phyloP scores from a whole-genome alignment of 208 protist genomes.

The Trypanosoma scelopori region DNA sequence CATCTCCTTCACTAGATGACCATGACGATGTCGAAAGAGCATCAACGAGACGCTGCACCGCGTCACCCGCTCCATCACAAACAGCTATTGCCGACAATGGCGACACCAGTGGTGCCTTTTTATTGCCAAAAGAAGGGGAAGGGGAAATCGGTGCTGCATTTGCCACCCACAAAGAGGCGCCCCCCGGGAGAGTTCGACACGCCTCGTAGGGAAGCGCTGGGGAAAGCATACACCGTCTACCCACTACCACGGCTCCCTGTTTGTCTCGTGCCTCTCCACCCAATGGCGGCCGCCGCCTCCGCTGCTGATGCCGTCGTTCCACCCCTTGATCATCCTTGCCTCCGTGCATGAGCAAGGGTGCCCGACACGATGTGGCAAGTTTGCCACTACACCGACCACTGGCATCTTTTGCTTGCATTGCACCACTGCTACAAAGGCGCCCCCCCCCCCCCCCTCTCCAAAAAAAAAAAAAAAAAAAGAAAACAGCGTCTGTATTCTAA shows the following conservation, averaged over 20 bases:
- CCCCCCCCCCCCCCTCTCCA: no score
- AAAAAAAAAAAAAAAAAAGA: not conserved
- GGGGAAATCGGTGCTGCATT: not conserved
- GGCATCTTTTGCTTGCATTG: not conserved
- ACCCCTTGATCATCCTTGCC: not conserved
- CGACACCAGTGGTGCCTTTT: not conserved
- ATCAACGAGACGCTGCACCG: conserved; percentile 42
- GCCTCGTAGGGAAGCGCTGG: not conserved
- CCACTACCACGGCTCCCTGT: not conserved
- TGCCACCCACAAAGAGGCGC: not conserved
- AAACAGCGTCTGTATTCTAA: no score
- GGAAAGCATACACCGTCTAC: conserved; percentile 4
- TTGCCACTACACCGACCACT: not conserved
- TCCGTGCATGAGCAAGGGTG: not conserved
- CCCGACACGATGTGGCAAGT: not conserved
- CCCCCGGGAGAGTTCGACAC: not conserved
- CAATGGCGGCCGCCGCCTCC: not conserved
- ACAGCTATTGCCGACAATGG: not conserved
- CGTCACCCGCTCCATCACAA: not conserved
- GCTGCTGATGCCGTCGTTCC: not conserved
- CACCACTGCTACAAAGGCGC: not conserved
- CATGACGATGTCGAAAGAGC: conserved; percentile 72
- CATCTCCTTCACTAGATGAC: conserved; percentile 35
- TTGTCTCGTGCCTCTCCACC: not conserved
- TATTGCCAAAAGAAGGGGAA: not conserved